A percentile compares a stretch with the other conserved stretches of the same genome.
Conservation (phyloP, 2,329 filamentous ascomycete species). For the Calycina herbarum region DNA sequence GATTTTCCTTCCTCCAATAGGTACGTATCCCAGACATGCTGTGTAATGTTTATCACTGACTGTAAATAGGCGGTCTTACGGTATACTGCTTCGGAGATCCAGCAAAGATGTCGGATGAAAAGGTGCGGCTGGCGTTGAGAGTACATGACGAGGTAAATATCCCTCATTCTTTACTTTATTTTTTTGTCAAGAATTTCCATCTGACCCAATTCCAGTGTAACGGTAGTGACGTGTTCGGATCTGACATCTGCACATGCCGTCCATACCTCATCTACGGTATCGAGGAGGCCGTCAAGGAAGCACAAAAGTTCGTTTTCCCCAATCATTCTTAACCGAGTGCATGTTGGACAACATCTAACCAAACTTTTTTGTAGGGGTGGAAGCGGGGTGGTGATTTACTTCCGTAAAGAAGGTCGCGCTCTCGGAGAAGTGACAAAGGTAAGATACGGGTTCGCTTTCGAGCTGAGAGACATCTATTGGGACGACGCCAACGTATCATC, state of each 20-base stretch:
- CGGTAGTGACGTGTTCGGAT: slow-evolving; percentile 95
- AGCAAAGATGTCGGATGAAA: slow-evolving; percentile 87
- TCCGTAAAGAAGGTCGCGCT: slow-evolving; percentile 94
- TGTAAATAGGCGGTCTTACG: slow-evolving; percentile 63
- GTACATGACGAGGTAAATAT: slow-evolving; percentile 64
- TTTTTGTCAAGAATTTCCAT: slow-evolving; percentile 16
- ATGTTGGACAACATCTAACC: slow-evolving; percentile 14
- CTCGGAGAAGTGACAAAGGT: slow-evolving; percentile 74
- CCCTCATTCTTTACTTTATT: slow-evolving; percentile 6
- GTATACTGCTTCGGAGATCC: slow-evolving; percentile 98
- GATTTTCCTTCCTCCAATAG: slow-evolving; percentile 92
- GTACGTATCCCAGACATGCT: slow-evolving; percentile 81
- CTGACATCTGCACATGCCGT: slow-evolving; percentile 94
- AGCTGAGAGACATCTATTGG: slow-evolving; percentile 66
- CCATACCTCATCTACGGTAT: slow-evolving; percentile 97
- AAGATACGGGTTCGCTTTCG: slow-evolving; percentile 56
- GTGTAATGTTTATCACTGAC: slow-evolving; percentile 39
- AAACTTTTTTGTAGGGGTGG: slow-evolving; percentile 54
- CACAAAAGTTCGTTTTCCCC: slow-evolving; percentile 59
- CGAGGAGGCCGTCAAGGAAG: slow-evolving; percentile 95
- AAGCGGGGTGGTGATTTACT: slow-evolving; percentile 95
- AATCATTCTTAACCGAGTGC: slow-evolving; percentile 4
- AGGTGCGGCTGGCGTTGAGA: slow-evolving; percentile 75
- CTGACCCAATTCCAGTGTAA: slow-evolving; percentile 63
- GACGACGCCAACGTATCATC: slow-evolving; percentile 20